Conservation (phyloP, 768 basidiomycete genomes). For the Leccinum variicolor region DNA sequence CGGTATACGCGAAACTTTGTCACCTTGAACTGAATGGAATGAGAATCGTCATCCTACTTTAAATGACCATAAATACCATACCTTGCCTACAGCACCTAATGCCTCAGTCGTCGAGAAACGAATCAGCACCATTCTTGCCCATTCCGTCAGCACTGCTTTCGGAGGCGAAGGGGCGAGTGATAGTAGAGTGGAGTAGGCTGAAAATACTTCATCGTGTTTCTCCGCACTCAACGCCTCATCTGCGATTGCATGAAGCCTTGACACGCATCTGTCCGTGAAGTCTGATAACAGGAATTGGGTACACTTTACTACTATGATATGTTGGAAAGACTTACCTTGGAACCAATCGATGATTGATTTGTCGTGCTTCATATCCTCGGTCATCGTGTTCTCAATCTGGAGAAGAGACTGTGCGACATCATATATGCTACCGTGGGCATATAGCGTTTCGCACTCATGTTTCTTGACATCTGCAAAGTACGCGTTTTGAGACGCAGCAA, state of each 20-base stretch:
- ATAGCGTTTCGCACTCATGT: too few relatives aligned
- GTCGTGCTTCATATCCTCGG: too few relatives aligned
- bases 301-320: too few relatives aligned
- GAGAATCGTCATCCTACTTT: not conserved
- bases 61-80: not conserved
- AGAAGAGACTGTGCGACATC: too few relatives aligned
- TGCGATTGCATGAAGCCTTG: not conserved
- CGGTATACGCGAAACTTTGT: not conserved
- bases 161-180: not conserved
- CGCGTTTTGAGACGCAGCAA: not conserved
- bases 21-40: not conserved
- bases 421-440: too few relatives aligned
- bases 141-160: not conserved
- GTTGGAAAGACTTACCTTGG: too few relatives aligned
- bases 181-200: not conserved
- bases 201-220: not conserved
- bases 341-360: too few relatives aligned
- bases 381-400: too few relatives aligned
- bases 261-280: not conserved
- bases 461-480: not conserved
- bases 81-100: not conserved
- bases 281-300: too few relatives aligned
- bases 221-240: not conserved
- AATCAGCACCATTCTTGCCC: not conserved
- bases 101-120: not conserved